Base-by-base conservation (phyloP, 1,284 basidiomycete genomes). In the Anthracocystis setariae region DNA sequence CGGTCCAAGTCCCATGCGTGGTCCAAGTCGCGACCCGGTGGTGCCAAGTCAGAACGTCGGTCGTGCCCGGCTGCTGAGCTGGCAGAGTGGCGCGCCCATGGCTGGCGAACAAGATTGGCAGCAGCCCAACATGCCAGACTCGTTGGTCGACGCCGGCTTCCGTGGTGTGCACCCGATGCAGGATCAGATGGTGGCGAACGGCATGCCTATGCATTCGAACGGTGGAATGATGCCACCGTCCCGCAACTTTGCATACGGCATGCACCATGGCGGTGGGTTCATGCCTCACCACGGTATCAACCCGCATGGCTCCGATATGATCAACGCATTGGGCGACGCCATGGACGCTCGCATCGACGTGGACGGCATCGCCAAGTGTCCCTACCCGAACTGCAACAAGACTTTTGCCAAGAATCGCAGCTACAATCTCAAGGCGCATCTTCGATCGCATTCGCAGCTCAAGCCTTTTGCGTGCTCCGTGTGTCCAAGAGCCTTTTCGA, bases 381-480 rank as follows among this genome's bases (percentile, higher is more conserved):
- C 76, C 10, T 78, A 69, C 32, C 77, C 75, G 7, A 61, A 73
- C 53, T 79, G 78, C 76, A 73, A 70, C 60, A 80, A 77, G 75
- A 79, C 76, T 33, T 79, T 80, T 45, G 77, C 75, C 59, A 80
- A 78, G 76, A 78, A 78, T 47, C 61, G 76, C 15, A 74, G 64
- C 37, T 80, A 80, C 70, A 80, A 80, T 60, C 67, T 80, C 51
- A 79, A 79, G 43, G 76, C 78, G 20, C 77, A 80, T 47, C 49
- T 78, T 32, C 65, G 77, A 27, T 75, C 73, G 37, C 77, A 78
- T 39, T 76, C 75, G 55, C 77, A 79, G 46, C 62, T 76, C 50
- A 76, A 79, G 48, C 78, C 80, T 9, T 82, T 81, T 54, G 67
- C 72, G 12, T 82, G 80, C 59, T 32, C 67, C n/a, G 71, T 74